Base-by-base conservation (phyloP, 805 yeast species). In the Saccharomycopsis fodiens region DNA sequence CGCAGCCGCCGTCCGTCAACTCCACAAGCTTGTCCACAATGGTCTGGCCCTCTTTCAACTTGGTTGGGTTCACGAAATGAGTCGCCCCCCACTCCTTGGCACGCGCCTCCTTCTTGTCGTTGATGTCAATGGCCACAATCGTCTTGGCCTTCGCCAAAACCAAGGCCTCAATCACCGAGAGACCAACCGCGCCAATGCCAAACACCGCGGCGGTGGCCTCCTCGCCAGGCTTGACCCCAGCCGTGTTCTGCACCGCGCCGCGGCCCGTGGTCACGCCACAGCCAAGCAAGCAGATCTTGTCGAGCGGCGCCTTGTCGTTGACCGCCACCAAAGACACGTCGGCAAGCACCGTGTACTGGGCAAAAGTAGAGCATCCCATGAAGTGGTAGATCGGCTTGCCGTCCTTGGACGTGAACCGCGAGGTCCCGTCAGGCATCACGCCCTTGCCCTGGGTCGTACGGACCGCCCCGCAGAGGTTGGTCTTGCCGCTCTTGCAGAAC, bases 191-290 rank as follows among this genome's bases (percentile, higher is more conserved):
- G 48, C 99, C 99, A 48, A 95, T 94, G 62, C 99, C 99, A 61
- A 94, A 93, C 35, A 93, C 85, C 39, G 96, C 98, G 52, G 93
- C 88, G 50, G 83, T 85, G 62, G 53, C 53, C 13, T 44, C 32
- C 20, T 91, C 97, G 56, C 96, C 97, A 62, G 78, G 73, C 61
- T 83, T 80, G 49, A 94, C 91, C 57, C 85, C 74, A 50, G 97
- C 97, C 42, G 96, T 86, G 70, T 85, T 85, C 57, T 85, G 76
- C 45, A 97, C 98, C 42, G 97, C 96, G 66, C 99, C 98, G 62
- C 85, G 85, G 54, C 98, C 98, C 44, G 98, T 93, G 45, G 98
- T 93, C 59, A 93, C 85, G 72, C 98, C 98, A 66, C 98, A 93
- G 42, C 98, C 99, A 58, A 94, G 76, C 64, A 94, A 69, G 71